Conservation (phyloP, 2,329 filamentous ascomycete genomes). For the Macrophomina phaseolina region DNA sequence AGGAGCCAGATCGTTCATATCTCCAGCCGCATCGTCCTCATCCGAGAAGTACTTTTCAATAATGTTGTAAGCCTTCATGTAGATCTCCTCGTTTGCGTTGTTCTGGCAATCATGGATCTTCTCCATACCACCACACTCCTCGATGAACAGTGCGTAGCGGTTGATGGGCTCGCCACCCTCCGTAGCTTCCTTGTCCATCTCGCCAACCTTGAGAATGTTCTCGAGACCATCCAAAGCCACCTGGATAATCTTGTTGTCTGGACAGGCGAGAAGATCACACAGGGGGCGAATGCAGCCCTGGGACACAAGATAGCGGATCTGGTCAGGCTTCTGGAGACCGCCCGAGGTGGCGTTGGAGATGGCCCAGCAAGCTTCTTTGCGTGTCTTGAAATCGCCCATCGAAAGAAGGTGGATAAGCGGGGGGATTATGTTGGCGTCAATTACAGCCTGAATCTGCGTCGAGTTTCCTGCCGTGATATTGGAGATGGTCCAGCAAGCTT, state of each 20-base stretch:
- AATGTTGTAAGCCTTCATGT: slow-evolving; percentile 99
- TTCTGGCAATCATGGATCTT: slow-evolving; percentile 99
- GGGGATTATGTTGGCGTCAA: slow-evolving; percentile 96
- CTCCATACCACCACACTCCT: slow-evolving; percentile 99
- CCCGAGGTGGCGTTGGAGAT: slow-evolving; percentile 98
- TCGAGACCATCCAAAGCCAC: slow-evolving; percentile 96
- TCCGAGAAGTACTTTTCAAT: slow-evolving; percentile 99
- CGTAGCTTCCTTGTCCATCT: slow-evolving; percentile 93
- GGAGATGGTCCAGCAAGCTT: slow-evolving; percentile 99
- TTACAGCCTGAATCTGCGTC: slow-evolving; percentile 93
- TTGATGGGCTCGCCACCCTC: slow-evolving; percentile 82
- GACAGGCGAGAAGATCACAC: slow-evolving; percentile 92
- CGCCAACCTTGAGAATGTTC: slow-evolving; percentile 99
- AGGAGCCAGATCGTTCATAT: slow-evolving; percentile 81
- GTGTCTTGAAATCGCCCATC: slow-evolving; percentile 97
- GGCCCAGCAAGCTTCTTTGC: slow-evolving; percentile 99
- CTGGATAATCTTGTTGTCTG: slow-evolving; percentile 99
- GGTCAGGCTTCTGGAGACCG: slow-evolving; percentile 96
- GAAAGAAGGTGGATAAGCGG: slow-evolving; percentile 94
- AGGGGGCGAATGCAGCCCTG: slow-evolving; percentile 97
- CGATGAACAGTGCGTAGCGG: slow-evolving; percentile 96
- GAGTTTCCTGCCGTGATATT: slow-evolving; percentile 99
- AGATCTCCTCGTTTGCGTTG: slow-evolving; percentile 99
- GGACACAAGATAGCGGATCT: slow-evolving; percentile 92
- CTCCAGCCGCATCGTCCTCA: slow-evolving; percentile 80